phyloP scores from a whole-genome alignment of 805 yeast genomes.

The Yarrowia sp. region DNA sequence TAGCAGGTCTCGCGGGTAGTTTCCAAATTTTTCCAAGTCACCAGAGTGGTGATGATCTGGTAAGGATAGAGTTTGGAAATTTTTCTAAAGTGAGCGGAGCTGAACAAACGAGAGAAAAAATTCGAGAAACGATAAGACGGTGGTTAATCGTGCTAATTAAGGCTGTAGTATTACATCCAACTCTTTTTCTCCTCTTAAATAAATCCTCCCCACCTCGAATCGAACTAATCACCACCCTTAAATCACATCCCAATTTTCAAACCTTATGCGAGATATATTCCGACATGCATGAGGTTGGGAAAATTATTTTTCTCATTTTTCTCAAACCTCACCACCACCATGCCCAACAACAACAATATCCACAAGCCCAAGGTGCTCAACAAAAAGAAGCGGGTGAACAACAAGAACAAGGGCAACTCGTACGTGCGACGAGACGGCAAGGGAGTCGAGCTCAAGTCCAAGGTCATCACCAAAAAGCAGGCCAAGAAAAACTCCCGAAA shows the following conservation, averaged over 20 bases:
- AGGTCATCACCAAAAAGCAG: slow-evolving; percentile 72
- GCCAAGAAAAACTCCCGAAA: slow-evolving; percentile 82
- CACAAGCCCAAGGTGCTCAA: slow-evolving; percentile 73
- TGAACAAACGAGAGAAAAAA: too few species aligned
- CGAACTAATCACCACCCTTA: too few species aligned
- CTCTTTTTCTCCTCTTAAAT: too few species aligned
- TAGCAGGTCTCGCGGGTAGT: slow-evolving; percentile 2
- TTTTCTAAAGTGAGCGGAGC: too few species aligned
- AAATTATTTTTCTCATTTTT: background rate
- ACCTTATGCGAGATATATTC: background rate
- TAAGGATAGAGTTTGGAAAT: slow-evolving; percentile 6
- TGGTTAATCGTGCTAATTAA: too few species aligned
- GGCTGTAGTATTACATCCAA: too few species aligned
- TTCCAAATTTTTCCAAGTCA: slow-evolving; percentile 6
- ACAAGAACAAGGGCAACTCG: slow-evolving; percentile 41
- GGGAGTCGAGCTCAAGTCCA: slow-evolving; percentile 54
- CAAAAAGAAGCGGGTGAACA: slow-evolving; percentile 43
- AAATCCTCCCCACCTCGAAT: too few species aligned
- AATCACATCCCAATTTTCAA: background rate
- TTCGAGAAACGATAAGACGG: too few species aligned
- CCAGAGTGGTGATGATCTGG: background rate
- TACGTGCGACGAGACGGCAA: slow-evolving; percentile 36
- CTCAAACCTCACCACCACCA: slow-evolving; percentile 47
- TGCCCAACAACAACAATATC: slow-evolving; percentile 84
- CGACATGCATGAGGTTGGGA: slow-evolving; percentile 5